phyloP scores from a whole-genome alignment of 2,329 filamentous ascomycete species.

The Cladosporium colombiae region DNA sequence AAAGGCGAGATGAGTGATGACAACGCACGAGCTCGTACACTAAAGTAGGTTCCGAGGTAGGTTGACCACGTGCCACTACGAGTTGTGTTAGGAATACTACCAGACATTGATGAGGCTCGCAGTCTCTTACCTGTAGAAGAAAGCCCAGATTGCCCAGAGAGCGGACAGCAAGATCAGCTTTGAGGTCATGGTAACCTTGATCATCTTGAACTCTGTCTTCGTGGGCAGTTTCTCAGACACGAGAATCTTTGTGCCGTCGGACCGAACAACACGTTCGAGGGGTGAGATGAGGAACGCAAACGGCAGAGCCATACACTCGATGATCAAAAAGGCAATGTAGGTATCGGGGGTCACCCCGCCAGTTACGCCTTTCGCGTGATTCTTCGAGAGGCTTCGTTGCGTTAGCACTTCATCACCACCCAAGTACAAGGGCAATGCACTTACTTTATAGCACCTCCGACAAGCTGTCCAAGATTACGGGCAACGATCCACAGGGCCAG shows the following conservation, averaged over 20 bases:
- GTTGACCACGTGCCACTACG: conserved; percentile 40
- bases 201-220: conserved; percentile 31
- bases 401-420: conserved; percentile 30
- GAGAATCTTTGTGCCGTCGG: conserved; percentile 34
- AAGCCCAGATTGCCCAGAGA: conserved; percentile 41
- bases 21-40: conserved; percentile 37
- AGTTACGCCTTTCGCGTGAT: conserved; percentile 15
- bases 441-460: conserved; percentile 40
- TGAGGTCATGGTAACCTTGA: conserved; percentile 10
- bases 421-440: not conserved
- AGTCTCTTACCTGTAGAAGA: conserved; percentile 46
- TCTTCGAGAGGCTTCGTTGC: conserved; percentile 21
- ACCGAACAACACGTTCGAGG: conserved; percentile 48
- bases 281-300: conserved; percentile 51
- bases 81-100: conserved; percentile 51
- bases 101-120: conserved; percentile 46
- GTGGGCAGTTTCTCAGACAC: conserved; percentile 29
- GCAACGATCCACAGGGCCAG: conserved; percentile 39
- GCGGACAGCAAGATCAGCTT: conserved; percentile 33
- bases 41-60: conserved; percentile 39
- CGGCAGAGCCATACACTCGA: conserved; percentile 49
- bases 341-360: conserved; percentile 44
- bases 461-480: conserved; percentile 38
- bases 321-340: conserved; percentile 51
- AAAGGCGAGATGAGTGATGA: conserved; percentile 34